Conservation (phyloP, 352 stramenopile species). For the Thraustochytrium sp. region DNA sequence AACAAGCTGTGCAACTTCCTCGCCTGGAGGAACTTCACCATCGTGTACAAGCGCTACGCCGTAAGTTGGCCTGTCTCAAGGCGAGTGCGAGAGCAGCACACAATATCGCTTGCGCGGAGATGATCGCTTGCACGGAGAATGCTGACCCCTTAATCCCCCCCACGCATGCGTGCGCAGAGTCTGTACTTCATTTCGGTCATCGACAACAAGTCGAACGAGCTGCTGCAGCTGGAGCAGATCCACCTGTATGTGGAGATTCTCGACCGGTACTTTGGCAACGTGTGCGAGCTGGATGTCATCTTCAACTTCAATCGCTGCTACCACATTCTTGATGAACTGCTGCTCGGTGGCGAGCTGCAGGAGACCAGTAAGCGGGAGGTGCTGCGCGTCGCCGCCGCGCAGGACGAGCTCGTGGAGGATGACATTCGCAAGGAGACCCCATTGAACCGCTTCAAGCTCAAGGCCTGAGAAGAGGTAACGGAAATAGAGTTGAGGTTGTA, state of each 20-base stretch:
- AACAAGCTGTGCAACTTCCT: conserved; percentile 76
- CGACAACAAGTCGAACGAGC: conserved; percentile 91
- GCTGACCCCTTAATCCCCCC: background rate
- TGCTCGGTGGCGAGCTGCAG: conserved; percentile 94
- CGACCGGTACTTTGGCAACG: conserved; percentile 93
- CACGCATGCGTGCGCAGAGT: conserved; percentile 70
- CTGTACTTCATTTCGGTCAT: conserved; percentile 95
- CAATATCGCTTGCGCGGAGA: no score
- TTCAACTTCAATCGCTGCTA: conserved; percentile 99
- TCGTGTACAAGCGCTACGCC: conserved; percentile 86
- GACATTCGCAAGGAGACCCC: conserved; percentile 30
- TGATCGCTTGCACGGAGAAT: background rate
- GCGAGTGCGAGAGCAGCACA: background rate
- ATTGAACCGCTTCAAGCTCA: conserved; percentile 38
- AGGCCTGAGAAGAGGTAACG: background rate
- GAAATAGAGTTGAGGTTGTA: no score
- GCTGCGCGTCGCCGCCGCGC: conserved; percentile 72
- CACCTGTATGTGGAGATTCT: conserved; percentile 96
- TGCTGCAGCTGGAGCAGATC: conserved; percentile 94
- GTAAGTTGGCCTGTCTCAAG: background rate
- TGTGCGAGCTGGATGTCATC: conserved; percentile 92
- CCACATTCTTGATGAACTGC: conserved; percentile 99
- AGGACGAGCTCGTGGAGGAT: conserved; percentile 66
- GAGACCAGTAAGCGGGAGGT: conserved; percentile 88
- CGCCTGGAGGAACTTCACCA: conserved; percentile 95